Evolutionary conservation across 306 rosid species (phyloP), one percentile per base, ranked within the genome.

Genomic region (Cicer judaicum): DNA sequence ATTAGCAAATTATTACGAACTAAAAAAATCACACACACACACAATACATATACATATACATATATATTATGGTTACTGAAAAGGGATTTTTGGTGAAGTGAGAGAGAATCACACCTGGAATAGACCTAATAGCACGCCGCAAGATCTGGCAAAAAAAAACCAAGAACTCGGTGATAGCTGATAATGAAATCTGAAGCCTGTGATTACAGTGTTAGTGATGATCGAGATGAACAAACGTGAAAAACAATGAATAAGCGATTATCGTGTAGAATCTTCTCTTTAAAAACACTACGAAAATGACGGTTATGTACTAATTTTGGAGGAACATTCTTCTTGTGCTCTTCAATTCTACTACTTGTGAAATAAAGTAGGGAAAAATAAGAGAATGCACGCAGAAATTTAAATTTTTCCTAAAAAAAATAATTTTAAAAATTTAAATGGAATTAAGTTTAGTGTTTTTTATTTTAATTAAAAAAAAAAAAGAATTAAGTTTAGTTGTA

Each of bases 91-190:
- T 7, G 41, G 48, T 46, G 73, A 47, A 68, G 57, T 10, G 10
- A 64, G 47, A 46, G 16, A 8, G 72, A 69, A 81, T 64, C 68
- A 64, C 39, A 87, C 90, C 87, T 59, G 76, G 16, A 70, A 42
- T 6, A 13, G 56, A 69, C 79, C 74, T 10, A 75, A 55, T 8
- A 60, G 7, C 53, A 53, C 47, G 84, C 60, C 76, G 81, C 80
- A 86, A 88, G 96, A 90, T 90, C 97, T 84, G 84, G 56, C 68
- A 60, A 36, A 29, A 75, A 44, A 54, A 67, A 7, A 49, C 34
- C 42, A 50, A 60, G 64, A 49, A 14, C 29, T 48, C 34, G 10
- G 53, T 52, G 56, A 41, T 34, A 70, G 53, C 78, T 41, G 67
- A 34, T 52, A 82, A 15, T 63, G 80, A 46, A 83, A 83, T 79